Evolutionary conservation across 768 basidiomycete genomes (phyloP), one percentile per base, ranked within the genome.

Genomic region (Boletus rubescentipes): DNA sequence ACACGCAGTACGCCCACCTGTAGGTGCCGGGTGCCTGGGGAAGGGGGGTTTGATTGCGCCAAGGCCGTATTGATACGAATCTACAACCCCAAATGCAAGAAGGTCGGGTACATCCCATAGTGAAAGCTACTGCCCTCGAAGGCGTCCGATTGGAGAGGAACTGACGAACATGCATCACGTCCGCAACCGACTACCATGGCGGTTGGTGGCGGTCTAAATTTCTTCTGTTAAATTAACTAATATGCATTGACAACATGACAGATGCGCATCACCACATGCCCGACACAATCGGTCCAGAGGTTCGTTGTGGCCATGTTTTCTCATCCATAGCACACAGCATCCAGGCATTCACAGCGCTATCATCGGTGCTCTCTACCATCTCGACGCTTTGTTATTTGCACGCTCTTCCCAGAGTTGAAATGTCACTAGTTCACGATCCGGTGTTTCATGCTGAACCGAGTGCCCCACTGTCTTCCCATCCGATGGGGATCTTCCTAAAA

Each of bases 221-320:
- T 31, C 31, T 54, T 38, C 43, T 54, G 57, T 54, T 53, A 53
- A 34, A 26, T 40, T 1, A 38, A 35, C 41, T 44, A 29, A 31
- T 15, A 16, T 29, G 30, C 23, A 42, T 30, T 59, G 57, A 55
- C 37, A 31, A 62, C 32, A 32, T 56, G 47, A 54, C 54, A 43
- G n/a, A n/a, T 51, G 18, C 15, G 5, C 47, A 38, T 49, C 21
- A 20, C 35, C 23, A 35, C 21, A 37, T 9, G 11, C n/a, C 59
- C 15, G 35, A 34, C 49, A 9, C 26, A 18, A 31, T 44, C 44
- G 36, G 46, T n/a, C 18, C 32, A 37, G 18, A 44, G n/a, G 34
- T 21, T 45, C 34, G 18, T 32, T 30, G 16, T 6, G 29, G n/a
- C 2, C 2, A 14, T 14, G 23, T 48, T 43, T 43, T 29, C 46